Conservation (phyloP, 1,284 basidiomycete genomes). For the Ganoderma resinaceum region DNA sequence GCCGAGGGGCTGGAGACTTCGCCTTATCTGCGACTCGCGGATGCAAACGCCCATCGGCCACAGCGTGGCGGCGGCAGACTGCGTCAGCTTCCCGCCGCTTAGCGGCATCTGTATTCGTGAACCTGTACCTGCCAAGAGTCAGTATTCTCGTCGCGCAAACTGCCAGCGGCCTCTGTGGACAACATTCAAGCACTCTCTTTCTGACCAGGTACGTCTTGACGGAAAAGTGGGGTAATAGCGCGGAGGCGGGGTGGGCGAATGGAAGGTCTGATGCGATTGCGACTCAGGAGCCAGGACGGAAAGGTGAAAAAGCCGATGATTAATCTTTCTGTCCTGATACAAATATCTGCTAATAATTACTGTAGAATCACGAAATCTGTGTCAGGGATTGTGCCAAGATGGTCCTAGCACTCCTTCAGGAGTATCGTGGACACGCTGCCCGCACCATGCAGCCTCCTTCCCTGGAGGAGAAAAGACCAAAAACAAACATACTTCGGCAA, state of each 20-base stretch:
- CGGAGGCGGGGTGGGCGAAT: no score
- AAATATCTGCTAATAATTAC: neutral
- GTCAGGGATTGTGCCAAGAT: neutral
- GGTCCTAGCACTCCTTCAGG: neutral
- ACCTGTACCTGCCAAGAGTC: neutral
- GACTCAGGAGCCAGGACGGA: neutral
- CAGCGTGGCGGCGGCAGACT: neutral
- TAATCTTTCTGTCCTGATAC: neutral
- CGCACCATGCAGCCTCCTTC: neutral
- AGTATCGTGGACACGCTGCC: neutral
- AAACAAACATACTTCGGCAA: neutral
- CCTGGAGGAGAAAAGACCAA: neutral
- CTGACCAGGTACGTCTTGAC: neutral
- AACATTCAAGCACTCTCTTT: neutral
- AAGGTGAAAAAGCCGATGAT: constrained; percentile 1
- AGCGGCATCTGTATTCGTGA: neutral
- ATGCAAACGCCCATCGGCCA: constrained; percentile 4
- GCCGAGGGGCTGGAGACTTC: constrained; percentile 25
- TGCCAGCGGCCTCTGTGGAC: neutral
- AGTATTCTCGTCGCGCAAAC: neutral
- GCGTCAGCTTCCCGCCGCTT: neutral
- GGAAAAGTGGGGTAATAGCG: neutral
- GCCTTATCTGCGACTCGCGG: constrained; percentile 23
- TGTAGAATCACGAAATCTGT: neutral
- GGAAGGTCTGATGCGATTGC: neutral